Percentiles rank a stretch among this genome's conserved stretches.
Evolutionary conservation across 2,329 filamentous ascomycete genomes (phyloP).

Genomic region (Exophiala xenobiotica): DNA sequence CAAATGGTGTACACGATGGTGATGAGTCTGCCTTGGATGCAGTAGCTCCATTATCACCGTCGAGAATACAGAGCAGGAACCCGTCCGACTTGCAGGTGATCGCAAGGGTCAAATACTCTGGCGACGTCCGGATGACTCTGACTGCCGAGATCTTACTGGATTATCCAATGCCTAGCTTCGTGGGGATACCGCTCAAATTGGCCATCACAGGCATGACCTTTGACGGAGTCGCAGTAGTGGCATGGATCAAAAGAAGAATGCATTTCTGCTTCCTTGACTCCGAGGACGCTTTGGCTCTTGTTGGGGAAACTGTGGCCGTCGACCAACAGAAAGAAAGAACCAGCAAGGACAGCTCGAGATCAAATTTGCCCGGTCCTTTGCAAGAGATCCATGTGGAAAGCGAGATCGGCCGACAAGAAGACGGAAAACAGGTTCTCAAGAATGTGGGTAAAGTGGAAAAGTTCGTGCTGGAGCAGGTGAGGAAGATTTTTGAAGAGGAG

Average conservation of each 20-base stretch:
- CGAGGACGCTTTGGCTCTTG: conserved; percentile 78
- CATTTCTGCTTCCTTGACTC: conserved; percentile 94
- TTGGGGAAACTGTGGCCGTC: conserved; percentile 48
- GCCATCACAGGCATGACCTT: conserved; percentile 95
- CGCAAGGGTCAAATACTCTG: conserved; percentile 84
- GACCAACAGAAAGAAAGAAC: conserved; percentile 26
- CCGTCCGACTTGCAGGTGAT: conserved; percentile 90
- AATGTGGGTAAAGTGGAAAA: conserved; percentile 98
- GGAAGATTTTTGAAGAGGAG: conserved; percentile 96
- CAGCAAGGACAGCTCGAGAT: conserved; percentile 34
- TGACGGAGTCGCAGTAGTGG: conserved; percentile 88
- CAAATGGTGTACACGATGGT: conserved; percentile 4
- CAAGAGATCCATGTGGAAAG: conserved; percentile 96
- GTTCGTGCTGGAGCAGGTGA: conserved; percentile 94
- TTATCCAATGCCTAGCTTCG: conserved; percentile 98
- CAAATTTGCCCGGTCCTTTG: conserved; percentile 64
- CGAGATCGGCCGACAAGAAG: conserved; percentile 90
- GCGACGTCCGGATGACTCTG: conserved; percentile 81
- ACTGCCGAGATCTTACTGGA: conserved; percentile 95
- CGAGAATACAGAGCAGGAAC: conserved; percentile 67
- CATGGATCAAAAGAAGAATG: conserved; percentile 81
- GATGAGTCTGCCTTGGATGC: conserved; percentile 20
- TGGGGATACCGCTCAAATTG: conserved; percentile 88
- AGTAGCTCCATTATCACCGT: conserved; percentile 40
- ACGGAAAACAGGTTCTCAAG: conserved; percentile 91